phyloP scores from a whole-genome alignment of 306 rosid genomes.

The Canavalia gladiata region DNA sequence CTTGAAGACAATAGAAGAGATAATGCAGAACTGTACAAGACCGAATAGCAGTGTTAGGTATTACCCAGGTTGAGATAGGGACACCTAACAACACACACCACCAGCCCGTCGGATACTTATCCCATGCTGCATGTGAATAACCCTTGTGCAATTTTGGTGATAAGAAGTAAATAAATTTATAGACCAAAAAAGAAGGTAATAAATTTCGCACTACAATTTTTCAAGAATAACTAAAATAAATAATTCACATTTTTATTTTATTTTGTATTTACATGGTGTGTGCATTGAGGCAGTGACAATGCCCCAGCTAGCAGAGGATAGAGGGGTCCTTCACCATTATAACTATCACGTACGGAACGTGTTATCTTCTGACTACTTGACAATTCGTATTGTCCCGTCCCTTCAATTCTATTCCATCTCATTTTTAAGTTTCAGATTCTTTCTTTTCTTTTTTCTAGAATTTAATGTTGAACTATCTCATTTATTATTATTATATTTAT shows the following conservation, averaged over 20 bases:
- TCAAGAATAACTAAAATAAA: not conserved
- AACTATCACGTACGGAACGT: constrained; percentile 66
- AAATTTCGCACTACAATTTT: constrained; percentile 26
- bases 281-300: not conserved
- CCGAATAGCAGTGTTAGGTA: constrained; percentile 47
- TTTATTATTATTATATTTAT: constrained; percentile 12
- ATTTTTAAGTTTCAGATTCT: constrained; percentile 16
- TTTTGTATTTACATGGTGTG: not conserved
- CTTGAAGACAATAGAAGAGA: constrained; percentile 15
- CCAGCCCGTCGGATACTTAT: not conserved
- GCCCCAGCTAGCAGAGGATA: not conserved
- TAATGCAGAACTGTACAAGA: constrained; percentile 30
- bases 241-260: constrained; percentile 1
- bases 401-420: constrained; percentile 44
- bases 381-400: constrained; percentile 49
- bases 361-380: constrained; percentile 37
- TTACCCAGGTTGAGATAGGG: constrained; percentile 51
- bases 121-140: constrained; percentile 44
- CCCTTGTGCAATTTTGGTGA: not conserved
- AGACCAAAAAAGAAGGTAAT: not conserved
- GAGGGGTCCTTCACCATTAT: constrained; percentile 52
- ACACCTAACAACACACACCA: constrained; percentile 42
- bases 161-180: constrained; percentile 20
- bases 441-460: not conserved
- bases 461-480: constrained; percentile 30